A percentile compares a stretch with the other conserved stretches of the same genome.
Conservation (phyloP, 23 red algal genomes). For the Gracilaria gracilis region DNA sequence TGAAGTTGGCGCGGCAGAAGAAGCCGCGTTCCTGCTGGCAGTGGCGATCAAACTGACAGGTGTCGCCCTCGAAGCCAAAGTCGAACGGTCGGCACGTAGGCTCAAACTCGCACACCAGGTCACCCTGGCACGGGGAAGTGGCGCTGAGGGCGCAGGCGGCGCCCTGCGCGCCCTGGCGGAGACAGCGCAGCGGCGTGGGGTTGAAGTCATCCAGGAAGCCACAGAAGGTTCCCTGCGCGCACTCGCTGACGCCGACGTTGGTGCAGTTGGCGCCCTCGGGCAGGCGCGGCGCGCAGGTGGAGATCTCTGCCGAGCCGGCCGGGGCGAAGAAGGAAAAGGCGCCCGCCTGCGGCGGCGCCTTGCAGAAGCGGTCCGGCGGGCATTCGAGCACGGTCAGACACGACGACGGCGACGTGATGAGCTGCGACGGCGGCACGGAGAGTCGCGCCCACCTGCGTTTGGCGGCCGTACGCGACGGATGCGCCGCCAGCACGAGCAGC, state of each 20-base stretch:
- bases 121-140: neutral
- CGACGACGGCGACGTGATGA: neutral
- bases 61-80: conserved; percentile 13
- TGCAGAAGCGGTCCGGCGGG: neutral
- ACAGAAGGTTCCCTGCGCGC: neutral
- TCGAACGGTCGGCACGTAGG: conserved; percentile 2
- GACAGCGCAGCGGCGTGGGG: neutral
- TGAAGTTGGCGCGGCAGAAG: conserved; percentile 10
- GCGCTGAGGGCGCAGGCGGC: neutral
- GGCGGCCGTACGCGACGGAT: no score
- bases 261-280: neutral
- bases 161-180: neutral
- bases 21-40: conserved; percentile 29
- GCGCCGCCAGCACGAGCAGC: no score
- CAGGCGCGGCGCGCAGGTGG: neutral
- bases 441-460: no score
- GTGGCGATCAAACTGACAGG: neutral
- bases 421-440: no score
- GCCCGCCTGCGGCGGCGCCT: neutral
- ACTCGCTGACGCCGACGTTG: neutral
- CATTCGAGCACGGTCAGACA: conserved; percentile 10
- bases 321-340: neutral
- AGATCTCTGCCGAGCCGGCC: neutral
- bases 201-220: neutral
- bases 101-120: neutral